Percentiles rank a stretch among this genome's conserved stretches.
phyloP scores from a whole-genome alignment of 2,329 filamentous ascomycete genomes.

The Diaporthe destruens region DNA sequence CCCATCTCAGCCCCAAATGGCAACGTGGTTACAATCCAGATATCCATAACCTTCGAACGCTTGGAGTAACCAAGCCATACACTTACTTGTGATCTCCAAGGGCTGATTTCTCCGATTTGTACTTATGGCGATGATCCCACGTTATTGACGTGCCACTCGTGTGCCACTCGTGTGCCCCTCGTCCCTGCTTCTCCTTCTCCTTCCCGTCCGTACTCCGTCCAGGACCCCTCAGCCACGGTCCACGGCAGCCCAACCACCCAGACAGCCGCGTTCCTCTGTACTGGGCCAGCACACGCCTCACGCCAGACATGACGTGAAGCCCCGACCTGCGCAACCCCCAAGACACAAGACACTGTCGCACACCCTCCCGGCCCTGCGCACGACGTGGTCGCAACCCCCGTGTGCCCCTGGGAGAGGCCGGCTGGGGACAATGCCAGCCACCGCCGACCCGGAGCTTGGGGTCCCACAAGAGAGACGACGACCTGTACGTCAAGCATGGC shows the following conservation, averaged over 20 bases:
- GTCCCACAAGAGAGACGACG: slow-evolving; percentile 72
- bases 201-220: not conserved
- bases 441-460: slow-evolving; percentile 68
- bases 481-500: slow-evolving; percentile 55
- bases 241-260: not conserved
- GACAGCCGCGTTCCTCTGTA: not conserved
- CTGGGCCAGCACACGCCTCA: not conserved
- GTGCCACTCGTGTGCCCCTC: not conserved
- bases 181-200: not conserved
- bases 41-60: slow-evolving; percentile 19
- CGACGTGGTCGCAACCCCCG: slow-evolving; percentile 10
- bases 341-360: slow-evolving; percentile 9
- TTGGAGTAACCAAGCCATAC: not conserved
- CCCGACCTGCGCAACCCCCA: not conserved
- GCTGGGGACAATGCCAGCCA: slow-evolving; percentile 55
- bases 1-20: slow-evolving; percentile 22
- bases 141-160: not conserved
- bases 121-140: not conserved
- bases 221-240: slow-evolving; percentile 9
- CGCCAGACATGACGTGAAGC: slow-evolving; percentile 30
- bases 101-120: slow-evolving; percentile 9
- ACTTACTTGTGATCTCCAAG: not conserved
- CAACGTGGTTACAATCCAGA: slow-evolving; percentile 26
- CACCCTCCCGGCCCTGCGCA: slow-evolving; percentile 9
- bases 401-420: slow-evolving; percentile 16